These are phyloP conservation scores for Eremothecium sinecaudum DNA, from an alignment of 1,139 yeast genomes.

Conservation along the genomic window DNA sequence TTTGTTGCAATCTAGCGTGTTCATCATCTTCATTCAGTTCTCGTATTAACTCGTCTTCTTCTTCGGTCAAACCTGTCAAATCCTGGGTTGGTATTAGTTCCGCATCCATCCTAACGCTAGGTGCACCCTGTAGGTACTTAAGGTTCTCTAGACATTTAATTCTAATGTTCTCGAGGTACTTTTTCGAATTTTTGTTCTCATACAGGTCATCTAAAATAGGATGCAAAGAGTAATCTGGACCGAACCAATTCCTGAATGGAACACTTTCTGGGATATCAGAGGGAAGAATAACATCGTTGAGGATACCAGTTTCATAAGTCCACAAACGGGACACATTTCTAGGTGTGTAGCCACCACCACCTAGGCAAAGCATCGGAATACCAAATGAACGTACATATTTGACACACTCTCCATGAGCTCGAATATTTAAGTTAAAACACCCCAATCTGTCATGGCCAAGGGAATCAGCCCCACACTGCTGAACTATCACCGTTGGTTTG, in stretches of 20 bases:
- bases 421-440: constrained; percentile 80
- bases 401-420: constrained; percentile 94
- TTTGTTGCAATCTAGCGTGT: constrained; percentile 30
- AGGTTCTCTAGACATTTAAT: constrained; percentile 74
- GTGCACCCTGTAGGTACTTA: constrained; percentile 79
- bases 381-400: constrained; percentile 77
- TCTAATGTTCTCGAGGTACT: constrained; percentile 71
- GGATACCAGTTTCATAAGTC: constrained; percentile 88
- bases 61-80: constrained; percentile 45
- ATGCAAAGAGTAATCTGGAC: constrained; percentile 84
- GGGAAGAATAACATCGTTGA: constrained; percentile 69
- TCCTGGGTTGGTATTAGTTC: constrained; percentile 76
- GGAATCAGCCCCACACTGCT: constrained; percentile 97
- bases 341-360: constrained; percentile 98
- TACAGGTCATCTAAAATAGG: constrained; percentile 83
- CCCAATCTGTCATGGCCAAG: constrained; percentile 89
- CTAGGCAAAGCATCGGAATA: constrained; percentile 80
- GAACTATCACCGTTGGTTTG: constrained; percentile 87
- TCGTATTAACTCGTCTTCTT: constrained; percentile 40
- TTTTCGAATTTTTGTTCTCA: constrained; percentile 79
- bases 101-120: constrained; percentile 83
- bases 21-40: constrained; percentile 41
- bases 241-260: constrained; percentile 83
- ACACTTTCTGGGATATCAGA: constrained; percentile 65
- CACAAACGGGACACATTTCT: constrained; percentile 89